These are phyloP conservation scores for Mallotus repandus DNA, from an alignment of 441 rosid species.

Conservation along the genomic window DNA sequence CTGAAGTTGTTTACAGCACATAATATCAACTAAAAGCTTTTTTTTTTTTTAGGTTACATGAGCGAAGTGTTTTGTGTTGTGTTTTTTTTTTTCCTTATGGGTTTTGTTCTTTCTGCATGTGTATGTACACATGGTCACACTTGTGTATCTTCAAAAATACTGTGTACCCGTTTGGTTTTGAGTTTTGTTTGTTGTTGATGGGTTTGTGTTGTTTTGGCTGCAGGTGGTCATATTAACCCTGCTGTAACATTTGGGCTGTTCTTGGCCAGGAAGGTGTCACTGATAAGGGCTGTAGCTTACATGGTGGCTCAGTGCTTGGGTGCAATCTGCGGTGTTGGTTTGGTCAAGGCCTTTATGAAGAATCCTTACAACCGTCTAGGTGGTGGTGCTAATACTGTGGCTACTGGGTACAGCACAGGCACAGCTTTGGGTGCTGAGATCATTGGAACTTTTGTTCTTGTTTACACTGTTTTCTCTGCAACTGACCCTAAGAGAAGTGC, in stretches of 20 bases:
- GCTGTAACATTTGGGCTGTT: slow-evolving; percentile 81
- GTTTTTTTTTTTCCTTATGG: neutral
- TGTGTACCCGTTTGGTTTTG: neutral
- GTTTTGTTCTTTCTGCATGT: neutral
- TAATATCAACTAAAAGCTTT: too few species aligned
- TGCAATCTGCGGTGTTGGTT: slow-evolving; percentile 68
- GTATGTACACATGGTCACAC: too few species aligned
- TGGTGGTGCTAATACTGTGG: slow-evolving; percentile 72
- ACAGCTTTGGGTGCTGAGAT: slow-evolving; percentile 83
- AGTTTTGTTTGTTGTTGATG: neutral
- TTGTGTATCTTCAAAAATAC: neutral
- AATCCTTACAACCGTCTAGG: slow-evolving; percentile 46
- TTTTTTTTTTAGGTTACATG: too few species aligned
- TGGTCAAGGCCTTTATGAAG: slow-evolving; percentile 78
- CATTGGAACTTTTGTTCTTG: slow-evolving; percentile 66
- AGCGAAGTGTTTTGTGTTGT: neutral
- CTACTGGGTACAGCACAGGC: slow-evolving; percentile 59
- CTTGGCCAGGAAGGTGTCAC: slow-evolving; percentile 69
- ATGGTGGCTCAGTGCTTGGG: slow-evolving; percentile 80
- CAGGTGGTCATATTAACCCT: slow-evolving; percentile 95
- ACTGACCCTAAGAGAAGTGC: slow-evolving; percentile 89
- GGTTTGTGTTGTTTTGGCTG: slow-evolving; percentile 12
- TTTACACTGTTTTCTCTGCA: slow-evolving; percentile 83
- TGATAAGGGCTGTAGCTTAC: slow-evolving; percentile 64
- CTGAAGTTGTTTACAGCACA: neutral